Conservation (phyloP, 805 yeast species). For the Scheffersomyces ergatensis region DNA sequence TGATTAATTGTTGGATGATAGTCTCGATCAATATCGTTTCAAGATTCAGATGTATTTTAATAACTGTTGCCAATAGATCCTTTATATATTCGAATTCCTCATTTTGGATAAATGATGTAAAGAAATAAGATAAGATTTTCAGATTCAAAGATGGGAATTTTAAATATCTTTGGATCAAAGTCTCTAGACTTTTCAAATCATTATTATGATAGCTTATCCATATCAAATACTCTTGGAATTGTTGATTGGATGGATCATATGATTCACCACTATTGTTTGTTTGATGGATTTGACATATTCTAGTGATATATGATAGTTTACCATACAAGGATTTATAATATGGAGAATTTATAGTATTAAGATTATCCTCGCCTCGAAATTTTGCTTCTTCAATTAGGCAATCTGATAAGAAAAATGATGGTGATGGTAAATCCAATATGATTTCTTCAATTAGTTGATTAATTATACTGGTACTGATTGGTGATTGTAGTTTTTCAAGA, state of each 20-base stretch:
- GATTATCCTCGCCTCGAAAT: background rate
- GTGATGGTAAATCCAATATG: background rate
- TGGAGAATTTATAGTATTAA: background rate
- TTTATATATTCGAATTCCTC: slow-evolving; percentile 33
- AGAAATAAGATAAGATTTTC: slow-evolving; percentile 23
- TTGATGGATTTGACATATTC: background rate
- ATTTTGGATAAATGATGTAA: slow-evolving; percentile 27
- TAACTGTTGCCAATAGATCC: slow-evolving; percentile 2
- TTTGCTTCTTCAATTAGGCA: background rate
- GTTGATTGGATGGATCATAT: background rate
- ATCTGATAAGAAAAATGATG: background rate
- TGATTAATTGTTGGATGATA: slow-evolving; percentile 19
- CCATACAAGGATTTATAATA: background rate
- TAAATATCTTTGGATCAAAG: background rate
- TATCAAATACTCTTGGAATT: slow-evolving; percentile 14
- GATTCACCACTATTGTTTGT: background rate
- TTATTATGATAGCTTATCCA: slow-evolving; percentile 37
- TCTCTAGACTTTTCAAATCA: slow-evolving; percentile 17
- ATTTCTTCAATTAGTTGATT: background rate
- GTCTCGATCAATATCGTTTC: slow-evolving; percentile 23
- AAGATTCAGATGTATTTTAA: slow-evolving; percentile 7
- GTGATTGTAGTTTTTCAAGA: background rate
- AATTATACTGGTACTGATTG: background rate
- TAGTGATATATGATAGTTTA: background rate
- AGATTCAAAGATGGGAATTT: slow-evolving; percentile 10